These are phyloP conservation scores for Phytopythium montanum DNA, from an alignment of 352 stramenopile genomes.

Conservation along the genomic window DNA sequence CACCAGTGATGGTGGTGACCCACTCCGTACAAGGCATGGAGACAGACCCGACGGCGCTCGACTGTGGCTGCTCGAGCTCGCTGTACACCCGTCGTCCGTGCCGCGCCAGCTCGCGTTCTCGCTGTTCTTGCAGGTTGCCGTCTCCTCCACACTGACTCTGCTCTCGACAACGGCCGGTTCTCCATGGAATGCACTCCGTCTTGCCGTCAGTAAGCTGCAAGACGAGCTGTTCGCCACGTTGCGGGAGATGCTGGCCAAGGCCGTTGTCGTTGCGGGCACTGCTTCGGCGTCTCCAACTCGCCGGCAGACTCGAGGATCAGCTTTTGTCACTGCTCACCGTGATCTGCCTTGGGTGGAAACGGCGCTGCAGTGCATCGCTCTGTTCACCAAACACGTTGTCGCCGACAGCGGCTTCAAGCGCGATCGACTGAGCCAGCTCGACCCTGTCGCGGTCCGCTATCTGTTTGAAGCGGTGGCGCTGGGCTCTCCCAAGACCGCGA, in stretches of 20 bases:
- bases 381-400: constrained; percentile 29
- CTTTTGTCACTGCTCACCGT: background rate
- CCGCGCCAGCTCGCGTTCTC: constrained; percentile 39
- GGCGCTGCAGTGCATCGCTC: constrained; percentile 24
- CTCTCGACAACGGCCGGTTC: constrained; percentile 12
- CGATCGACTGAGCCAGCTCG: constrained; percentile 24
- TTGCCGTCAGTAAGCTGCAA: constrained; percentile 15
- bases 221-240: constrained; percentile 34
- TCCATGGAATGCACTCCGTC: background rate
- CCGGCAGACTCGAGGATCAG: background rate
- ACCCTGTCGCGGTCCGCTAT: constrained; percentile 30
- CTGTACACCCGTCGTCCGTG: constrained; percentile 26
- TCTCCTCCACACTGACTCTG: constrained; percentile 15
- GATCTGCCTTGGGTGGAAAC: constrained; percentile 22
- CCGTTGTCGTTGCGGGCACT: constrained; percentile 28
- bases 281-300: constrained; percentile 4
- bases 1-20: background rate
- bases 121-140: constrained; percentile 25
- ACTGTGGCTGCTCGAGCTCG: constrained; percentile 39
- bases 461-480: constrained; percentile 23
- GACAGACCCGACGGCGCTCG: constrained; percentile 11
- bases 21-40: background rate
- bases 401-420: constrained; percentile 17
- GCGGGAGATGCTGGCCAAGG: constrained; percentile 45
- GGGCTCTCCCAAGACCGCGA: background rate